These are phyloP conservation scores for Phaseolus coccineus DNA, from an alignment of 331 rosid genomes.

Conservation along the genomic window DNA sequence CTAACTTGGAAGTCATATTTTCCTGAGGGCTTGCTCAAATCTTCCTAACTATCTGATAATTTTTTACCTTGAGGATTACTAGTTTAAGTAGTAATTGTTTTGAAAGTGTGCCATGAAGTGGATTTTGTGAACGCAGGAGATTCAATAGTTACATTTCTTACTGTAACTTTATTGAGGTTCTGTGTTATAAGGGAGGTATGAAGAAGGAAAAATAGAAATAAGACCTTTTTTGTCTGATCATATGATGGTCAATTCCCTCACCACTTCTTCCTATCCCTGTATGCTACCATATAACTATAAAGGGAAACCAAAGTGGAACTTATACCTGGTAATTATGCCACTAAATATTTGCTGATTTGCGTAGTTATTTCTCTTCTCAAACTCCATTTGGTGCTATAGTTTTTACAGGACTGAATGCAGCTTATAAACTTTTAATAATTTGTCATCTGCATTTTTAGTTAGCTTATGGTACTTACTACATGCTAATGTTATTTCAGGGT, in stretches of 20 bases:
- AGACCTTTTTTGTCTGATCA: background rate
- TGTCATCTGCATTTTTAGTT: slow-evolving; percentile 24
- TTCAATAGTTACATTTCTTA: background rate
- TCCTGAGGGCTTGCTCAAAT: slow-evolving; percentile 24
- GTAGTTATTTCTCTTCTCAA: background rate
- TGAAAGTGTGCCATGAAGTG: background rate
- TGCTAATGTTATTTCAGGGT: slow-evolving; percentile 59
- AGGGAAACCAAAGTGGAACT: background rate
- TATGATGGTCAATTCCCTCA: no score
- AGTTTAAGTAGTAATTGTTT: background rate
- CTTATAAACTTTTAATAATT: slow-evolving; percentile 24
- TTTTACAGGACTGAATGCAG: slow-evolving; percentile 8
- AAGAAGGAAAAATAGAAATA: slow-evolving; percentile 21
- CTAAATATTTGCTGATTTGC: slow-evolving; percentile 4
- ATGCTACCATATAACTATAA: background rate
- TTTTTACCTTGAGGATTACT: no score
- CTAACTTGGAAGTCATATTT: slow-evolving; percentile 31
- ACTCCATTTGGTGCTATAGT: slow-evolving; percentile 1
- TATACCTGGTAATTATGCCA: background rate
- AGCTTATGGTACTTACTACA: slow-evolving; percentile 36
- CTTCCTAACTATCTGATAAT: no score
- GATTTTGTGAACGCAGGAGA: background rate
- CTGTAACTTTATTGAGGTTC: slow-evolving; percentile 23
- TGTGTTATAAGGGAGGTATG: slow-evolving; percentile 17
- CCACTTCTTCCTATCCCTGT: no score